These are phyloP conservation scores for Pseudogymnoascus sp. DNA, from an alignment of 2,329 filamentous ascomycete species.

Conservation along the genomic window DNA sequence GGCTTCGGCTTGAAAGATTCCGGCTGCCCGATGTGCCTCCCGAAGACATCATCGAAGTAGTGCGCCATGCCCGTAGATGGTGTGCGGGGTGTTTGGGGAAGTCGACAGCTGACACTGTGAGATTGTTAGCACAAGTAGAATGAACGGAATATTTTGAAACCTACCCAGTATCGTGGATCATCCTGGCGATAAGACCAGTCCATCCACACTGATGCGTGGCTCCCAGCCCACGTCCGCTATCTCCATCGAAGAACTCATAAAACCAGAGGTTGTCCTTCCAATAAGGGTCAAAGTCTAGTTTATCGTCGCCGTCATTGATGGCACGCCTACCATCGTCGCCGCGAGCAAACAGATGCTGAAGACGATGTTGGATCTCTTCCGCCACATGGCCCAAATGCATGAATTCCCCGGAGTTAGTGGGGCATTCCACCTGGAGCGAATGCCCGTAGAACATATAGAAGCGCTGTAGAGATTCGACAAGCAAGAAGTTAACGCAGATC, in stretches of 20 bases:
- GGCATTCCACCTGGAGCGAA: conserved; percentile 82
- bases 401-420: conserved; percentile 82
- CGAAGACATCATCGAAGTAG: conserved; percentile 90
- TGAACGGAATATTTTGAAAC: conserved; percentile 22
- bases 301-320: conserved; percentile 76
- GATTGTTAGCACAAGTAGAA: conserved; percentile 32
- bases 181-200: conserved; percentile 90
- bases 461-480: conserved; percentile 87
- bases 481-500: conserved; percentile 90
- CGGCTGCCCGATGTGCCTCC: conserved; percentile 39
- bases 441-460: conserved; percentile 96
- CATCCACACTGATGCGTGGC: conserved; percentile 94
- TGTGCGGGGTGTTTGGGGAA: conserved; percentile 87
- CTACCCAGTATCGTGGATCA: conserved; percentile 97
- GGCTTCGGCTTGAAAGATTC: conserved; percentile 35
- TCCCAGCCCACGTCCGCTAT: conserved; percentile 79
- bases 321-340: conserved; percentile 79
- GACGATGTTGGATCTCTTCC: conserved; percentile 87
- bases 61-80: conserved; percentile 76
- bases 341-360: conserved; percentile 84
- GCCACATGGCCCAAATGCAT: conserved; percentile 95
- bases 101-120: conserved; percentile 70
- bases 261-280: conserved; percentile 96
- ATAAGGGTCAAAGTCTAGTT: conserved; percentile 81
- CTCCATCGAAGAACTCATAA: conserved; percentile 95